Percentiles rank a stretch among this genome's conserved stretches.
phyloP scores from a whole-genome alignment of 1,284 basidiomycete genomes.

The Tylopilus orsonianus region DNA sequence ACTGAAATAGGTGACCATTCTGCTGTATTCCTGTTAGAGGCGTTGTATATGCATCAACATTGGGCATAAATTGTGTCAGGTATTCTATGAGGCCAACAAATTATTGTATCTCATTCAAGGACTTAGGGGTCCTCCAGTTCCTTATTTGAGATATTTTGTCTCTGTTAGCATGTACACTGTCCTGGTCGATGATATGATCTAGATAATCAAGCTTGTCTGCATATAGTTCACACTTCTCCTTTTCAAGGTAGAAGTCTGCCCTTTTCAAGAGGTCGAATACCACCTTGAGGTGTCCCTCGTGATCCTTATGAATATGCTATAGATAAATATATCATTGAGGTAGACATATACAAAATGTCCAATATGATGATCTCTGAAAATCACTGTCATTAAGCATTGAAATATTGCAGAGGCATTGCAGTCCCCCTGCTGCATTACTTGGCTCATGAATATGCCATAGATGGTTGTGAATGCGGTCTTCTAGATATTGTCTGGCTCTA shows the following conservation, averaged over 20 bases:
- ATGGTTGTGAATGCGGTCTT: not conserved
- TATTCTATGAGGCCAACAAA: not conserved
- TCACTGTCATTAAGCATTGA: constrained; percentile 34
- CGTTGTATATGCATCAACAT: too few species aligned
- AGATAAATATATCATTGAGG: not conserved
- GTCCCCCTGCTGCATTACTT: constrained; percentile 37
- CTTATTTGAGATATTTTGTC: constrained; percentile 12
- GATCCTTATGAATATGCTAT: not conserved
- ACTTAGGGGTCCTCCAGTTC: not conserved
- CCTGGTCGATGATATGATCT: constrained; percentile 32
- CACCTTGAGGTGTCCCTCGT: constrained; percentile 21
- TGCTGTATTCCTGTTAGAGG: not conserved
- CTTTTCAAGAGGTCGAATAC: constrained; percentile 29
- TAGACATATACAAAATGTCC: constrained; percentile 24
- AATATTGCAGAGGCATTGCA: constrained; percentile 36
- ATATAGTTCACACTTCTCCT: constrained; percentile 5
- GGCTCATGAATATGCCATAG: constrained; percentile 26
- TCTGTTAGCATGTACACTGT: constrained; percentile 28
- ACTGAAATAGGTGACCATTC: not conserved
- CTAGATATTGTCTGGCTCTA: constrained; percentile 19
- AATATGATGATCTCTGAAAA: constrained; percentile 32
- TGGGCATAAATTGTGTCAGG: too few species aligned
- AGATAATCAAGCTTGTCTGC: constrained; percentile 11
- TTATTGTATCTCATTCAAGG: too few species aligned
- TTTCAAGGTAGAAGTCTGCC: constrained; percentile 21